Base-by-base conservation (phyloP, 345 rosid genomes). In the Orychophragmus violaceus region DNA sequence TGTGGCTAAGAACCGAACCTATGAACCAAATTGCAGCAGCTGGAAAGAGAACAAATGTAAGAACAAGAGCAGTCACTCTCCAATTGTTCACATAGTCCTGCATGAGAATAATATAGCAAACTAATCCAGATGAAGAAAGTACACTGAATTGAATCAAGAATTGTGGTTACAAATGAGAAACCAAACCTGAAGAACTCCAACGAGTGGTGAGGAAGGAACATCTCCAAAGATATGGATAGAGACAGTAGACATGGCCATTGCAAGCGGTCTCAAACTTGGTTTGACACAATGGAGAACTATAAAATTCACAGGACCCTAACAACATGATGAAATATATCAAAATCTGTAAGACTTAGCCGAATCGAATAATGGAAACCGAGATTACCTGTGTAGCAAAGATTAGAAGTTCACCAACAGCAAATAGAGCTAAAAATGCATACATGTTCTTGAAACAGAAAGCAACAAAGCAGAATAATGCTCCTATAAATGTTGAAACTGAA, bases 191-290 rank as follows among this genome's bases (percentile, higher is more conserved):
- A 95, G 85, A 66, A 87, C 84, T 55, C 99, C 99, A 71, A 95
- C 97, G 63, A 95, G 95, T 30, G 99, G 99, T 2, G 99, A 88
- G 51, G 99, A 91, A 75, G 99, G 99, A 54, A 95, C 96, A 72
- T 95, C 99, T 23, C 99, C 99, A 65, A 95, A 87, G 61, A 91
- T 74, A 68, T 95, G 99, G 67, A 95, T 95, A 28, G 96, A 73
- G 59, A 91, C 96, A 3, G 97, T 95, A 24, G 99, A 91, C 46
- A 95, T 95, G 13, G 99, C 99, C 96, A 95, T 95, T 51, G 97
- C 90, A 68, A 95, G 68, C 45, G 99, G 95, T 80, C 99, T 89
- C 75, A 91, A 46, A 80, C 91, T 86, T 22, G 95, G 97, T 70
- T 81, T 82, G 42, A 95, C 99, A 74, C 95, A 84, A 71, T 91